Conservation (phyloP, 352 stramenopile genomes). For the Globisporangium emineosum region DNA sequence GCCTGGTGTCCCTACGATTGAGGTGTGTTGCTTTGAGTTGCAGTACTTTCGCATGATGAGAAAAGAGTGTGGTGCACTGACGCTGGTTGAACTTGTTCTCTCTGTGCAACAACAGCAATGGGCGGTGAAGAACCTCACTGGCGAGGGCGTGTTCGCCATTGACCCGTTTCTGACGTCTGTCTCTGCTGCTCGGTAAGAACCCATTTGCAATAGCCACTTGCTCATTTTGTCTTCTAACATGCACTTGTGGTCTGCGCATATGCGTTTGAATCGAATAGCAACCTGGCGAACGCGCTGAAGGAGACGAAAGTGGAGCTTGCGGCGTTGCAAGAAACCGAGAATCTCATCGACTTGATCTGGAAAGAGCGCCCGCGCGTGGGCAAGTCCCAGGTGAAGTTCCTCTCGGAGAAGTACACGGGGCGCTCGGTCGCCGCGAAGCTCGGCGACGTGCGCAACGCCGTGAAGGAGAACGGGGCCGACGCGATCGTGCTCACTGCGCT, state of each 20-base stretch:
- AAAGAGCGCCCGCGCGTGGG: conserved; percentile 60
- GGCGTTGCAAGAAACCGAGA: conserved; percentile 73
- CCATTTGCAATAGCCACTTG: neutral
- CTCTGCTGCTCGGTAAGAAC: conserved; percentile 55
- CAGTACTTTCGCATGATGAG: neutral
- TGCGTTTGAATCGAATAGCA: conserved; percentile 24
- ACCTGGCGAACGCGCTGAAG: conserved; percentile 61
- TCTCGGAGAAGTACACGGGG: conserved; percentile 93
- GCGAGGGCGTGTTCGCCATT: conserved; percentile 88
- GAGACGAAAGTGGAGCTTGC: conserved; percentile 72
- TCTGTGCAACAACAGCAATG: conserved; percentile 45
- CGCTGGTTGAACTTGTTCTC: neutral
- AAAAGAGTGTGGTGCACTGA: neutral
- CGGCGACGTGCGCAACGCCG: conserved; percentile 60
- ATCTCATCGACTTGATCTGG: conserved; percentile 97
- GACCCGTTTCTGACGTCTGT: conserved; percentile 94
- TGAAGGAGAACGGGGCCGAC: conserved; percentile 89
- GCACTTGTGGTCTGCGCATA: neutral
- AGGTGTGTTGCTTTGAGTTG: conserved; percentile 43
- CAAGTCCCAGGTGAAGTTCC: conserved; percentile 87
- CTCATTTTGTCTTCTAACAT: neutral
- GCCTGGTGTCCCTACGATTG: conserved; percentile 88
- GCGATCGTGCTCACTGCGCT: conserved; percentile 94
- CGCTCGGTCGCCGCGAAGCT: conserved; percentile 92
- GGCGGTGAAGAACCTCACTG: conserved; percentile 58